Base-by-base conservation (phyloP, 108 stramenopile genomes). In the Schizochytrium sp. region DNA sequence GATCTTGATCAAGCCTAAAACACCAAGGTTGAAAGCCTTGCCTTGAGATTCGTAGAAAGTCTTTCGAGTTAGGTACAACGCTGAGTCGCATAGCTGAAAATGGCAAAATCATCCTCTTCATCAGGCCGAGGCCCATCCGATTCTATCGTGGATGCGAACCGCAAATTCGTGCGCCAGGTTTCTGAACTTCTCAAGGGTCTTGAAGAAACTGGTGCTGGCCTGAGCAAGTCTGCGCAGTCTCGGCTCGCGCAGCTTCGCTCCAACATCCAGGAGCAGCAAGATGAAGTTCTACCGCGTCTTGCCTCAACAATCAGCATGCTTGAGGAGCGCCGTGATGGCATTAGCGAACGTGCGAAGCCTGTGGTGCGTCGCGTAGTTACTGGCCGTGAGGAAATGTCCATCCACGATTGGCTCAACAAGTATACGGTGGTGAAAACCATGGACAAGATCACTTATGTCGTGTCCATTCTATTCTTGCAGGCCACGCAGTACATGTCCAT, bases 321-420 rank as follows among this genome's bases (percentile, higher is more conserved):
- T 28, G 76, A 83, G 13, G 8, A 49, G 50, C 76, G 55, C 50
- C 47, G 53, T 17, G 59, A 60, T 19, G 59, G 19, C n/a, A n/a
- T 60, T n/a, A 60, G 19, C 50, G 76, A 49, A 28, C 47, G 53
- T 38, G 53, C 76, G 50, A 83, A 10, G 28, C 76, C 76, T 38
- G 28, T 83, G 76, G 76, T 83, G 12, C 76, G 76, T 0, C 76
- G 76, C 76, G 76, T 53, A 17, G 40, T 83, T 28, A 83, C 76
- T 10, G 76, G 76, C 47, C 45, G 28, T 2, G 76, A 83, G 53
- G 76, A 12, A 5, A 47, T 83, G 50, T 7, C 76, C 3, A 50
- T 83, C 76, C 50, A 83, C 15, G 76, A 83, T 38, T 83, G 76
- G 76, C 76, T 83, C 76, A 83, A 83, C 76, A 83, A 83, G 76